A percentile compares a stretch with the other conserved stretches of the same genome.
These are phyloP conservation scores for Candida orba DNA, from an alignment of 805 yeast species.

Conservation along the genomic window DNA sequence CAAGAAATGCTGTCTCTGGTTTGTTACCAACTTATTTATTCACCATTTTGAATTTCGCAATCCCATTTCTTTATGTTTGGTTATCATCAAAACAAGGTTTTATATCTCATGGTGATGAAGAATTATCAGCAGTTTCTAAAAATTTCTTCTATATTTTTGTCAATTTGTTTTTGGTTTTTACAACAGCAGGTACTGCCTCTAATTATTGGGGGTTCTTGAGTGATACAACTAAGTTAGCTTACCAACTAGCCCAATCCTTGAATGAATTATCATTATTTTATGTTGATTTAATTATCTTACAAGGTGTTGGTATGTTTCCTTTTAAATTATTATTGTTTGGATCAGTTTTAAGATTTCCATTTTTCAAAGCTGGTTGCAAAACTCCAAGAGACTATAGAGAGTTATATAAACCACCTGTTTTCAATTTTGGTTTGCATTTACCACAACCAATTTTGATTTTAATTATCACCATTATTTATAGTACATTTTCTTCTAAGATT, in stretches of 20 bases:
- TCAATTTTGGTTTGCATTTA: constrained; percentile 83
- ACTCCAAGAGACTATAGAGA: constrained; percentile 79
- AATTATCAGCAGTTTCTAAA: constrained; percentile 80
- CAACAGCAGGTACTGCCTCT: constrained; percentile 88
- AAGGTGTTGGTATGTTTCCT: constrained; percentile 87
- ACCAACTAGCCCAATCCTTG: constrained; percentile 75
- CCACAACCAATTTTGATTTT: constrained; percentile 89
- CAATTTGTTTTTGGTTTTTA: constrained; percentile 87
- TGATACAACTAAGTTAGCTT: constrained; percentile 86
- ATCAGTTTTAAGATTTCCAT: constrained; percentile 65
- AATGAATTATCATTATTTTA: constrained; percentile 78
- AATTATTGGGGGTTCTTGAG: constrained; percentile 71
- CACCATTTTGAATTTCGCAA: constrained; percentile 71
- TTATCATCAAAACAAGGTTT: constrained; percentile 80
- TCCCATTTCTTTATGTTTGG: constrained; percentile 84
- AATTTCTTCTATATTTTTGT: constrained; percentile 94
- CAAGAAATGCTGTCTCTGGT: constrained; percentile 76
- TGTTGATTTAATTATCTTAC: constrained; percentile 77
- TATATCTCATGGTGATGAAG: constrained; percentile 89
- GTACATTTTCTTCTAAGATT: constrained; percentile 84
- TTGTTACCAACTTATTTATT: constrained; percentile 86
- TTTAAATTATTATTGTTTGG: constrained; percentile 79
- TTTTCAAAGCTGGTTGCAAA: constrained; percentile 53
- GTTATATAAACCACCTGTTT: constrained; percentile 79
- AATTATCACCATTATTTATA: constrained; percentile 78